Base-by-base conservation (phyloP, 129 eudicot genomes). In the Rutidosis leptorrhynchoides region DNA sequence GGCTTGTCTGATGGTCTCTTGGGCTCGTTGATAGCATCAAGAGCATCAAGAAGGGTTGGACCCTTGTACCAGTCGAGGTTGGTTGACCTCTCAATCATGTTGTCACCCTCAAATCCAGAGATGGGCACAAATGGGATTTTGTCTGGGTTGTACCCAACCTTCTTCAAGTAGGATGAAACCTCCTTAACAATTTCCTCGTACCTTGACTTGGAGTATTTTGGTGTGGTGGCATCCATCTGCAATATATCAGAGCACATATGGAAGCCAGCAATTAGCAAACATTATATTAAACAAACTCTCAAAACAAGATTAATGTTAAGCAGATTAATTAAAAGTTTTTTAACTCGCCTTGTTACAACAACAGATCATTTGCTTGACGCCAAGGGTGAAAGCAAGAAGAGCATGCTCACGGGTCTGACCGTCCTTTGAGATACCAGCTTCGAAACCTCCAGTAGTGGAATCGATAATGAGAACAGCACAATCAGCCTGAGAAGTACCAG, bases 381-480 rank as follows among this genome's bases (percentile, higher is more conserved):
- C 87, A 75, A 83, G 87, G 5, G 87, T 83, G 74, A 83, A 83
- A 30, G 87, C 83, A 68, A 83, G 87, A 3, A 83, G 74, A 15
- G 87, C 87, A 2, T 83, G 87, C 72, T 83, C 87, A 29, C 65
- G 45, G 65, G 65, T 59, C 43, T 59, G 65, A 7, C 65, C 65
- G 30, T 59, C 65, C 46, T 59, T 59, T 24, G 65, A 59, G 9
- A 59, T 59, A 59, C 65, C 65, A 59, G 65, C 65, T 59, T 59
- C 87, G 52, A 82, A 83, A 33, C 87, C 87, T 20, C 88, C 88
- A 59, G 88, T 83, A 61, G 84, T 83, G 48, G 88, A 83, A 62
- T 83, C 88, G 12, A 79, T 83, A 62, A 83, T 83, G 10, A 83
- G 79, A 23, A 83, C 74, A 1, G 84, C 88, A 69, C 88, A 83